Percentiles rank a stretch among this genome's conserved stretches.
These are phyloP conservation scores for Tricholoma matsutake DNA, from an alignment of 768 basidiomycete genomes.

Conservation along the genomic window DNA sequence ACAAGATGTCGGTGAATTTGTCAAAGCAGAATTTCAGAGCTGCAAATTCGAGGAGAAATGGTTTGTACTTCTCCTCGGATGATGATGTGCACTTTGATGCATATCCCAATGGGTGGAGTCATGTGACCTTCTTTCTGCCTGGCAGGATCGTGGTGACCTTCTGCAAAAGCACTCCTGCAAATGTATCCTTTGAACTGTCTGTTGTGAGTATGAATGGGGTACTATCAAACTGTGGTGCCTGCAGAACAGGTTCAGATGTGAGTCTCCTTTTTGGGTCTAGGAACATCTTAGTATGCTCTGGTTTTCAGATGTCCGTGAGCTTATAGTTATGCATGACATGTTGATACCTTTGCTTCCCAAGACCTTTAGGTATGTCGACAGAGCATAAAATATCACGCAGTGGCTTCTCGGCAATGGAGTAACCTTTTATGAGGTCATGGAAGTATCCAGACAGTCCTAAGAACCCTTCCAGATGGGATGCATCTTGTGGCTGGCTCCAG, in stretches of 20 bases:
- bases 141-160: constrained; percentile 12
- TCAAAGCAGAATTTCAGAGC: too few relatives aligned
- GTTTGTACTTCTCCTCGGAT: constrained; percentile 25
- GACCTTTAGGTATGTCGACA: constrained; percentile 14
- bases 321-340: not conserved
- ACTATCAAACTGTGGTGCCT: constrained; percentile 24
- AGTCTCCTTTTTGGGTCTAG: constrained; percentile 22
- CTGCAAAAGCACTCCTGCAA: constrained; percentile 32
- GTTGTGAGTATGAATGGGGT: constrained; percentile 34
- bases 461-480: constrained; percentile 28
- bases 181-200: constrained; percentile 34
- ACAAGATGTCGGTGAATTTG: constrained; percentile 24
- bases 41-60: constrained; percentile 29
- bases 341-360: constrained; percentile 20
- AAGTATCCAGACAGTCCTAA: constrained; percentile 26
- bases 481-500: too few relatives aligned
- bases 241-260: constrained; percentile 22
- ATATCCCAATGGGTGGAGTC: constrained; percentile 25
- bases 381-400: constrained; percentile 18
- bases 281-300: constrained; percentile 24
- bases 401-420: constrained; percentile 21
- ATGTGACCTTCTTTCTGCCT: constrained; percentile 13
- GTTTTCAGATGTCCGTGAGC: constrained; percentile 11
- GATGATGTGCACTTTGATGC: constrained; percentile 28
- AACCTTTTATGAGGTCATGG: constrained; percentile 28